Evolutionary conservation across 1,139 yeast genomes (phyloP).

Genomic region (Candida anutae): DNA sequence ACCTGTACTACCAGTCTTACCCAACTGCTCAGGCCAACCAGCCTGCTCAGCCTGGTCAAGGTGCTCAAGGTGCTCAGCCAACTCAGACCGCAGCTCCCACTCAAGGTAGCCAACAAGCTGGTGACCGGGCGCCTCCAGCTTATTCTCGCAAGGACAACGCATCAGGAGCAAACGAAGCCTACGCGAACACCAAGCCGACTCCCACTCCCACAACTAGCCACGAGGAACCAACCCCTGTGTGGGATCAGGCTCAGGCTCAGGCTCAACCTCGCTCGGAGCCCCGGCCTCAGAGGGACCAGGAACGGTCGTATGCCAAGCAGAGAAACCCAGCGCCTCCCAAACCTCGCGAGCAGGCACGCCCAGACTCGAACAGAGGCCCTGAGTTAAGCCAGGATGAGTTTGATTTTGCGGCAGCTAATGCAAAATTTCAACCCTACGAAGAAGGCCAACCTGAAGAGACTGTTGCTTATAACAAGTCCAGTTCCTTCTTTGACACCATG

Average conservation of each 20-base stretch:
- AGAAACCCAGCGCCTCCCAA: constrained; percentile 2
- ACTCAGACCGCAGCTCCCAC: constrained; percentile 12
- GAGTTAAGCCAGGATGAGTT: constrained; percentile 22
- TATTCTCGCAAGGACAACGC: constrained; percentile 1
- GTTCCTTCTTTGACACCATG: constrained; percentile 22
- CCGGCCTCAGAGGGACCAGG: no score
- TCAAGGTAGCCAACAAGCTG: constrained; percentile 2
- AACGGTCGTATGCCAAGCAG: no score
- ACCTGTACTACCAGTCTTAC: constrained; percentile 8
- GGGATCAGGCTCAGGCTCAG: constrained; percentile 3
- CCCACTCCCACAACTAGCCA: constrained; percentile 2
- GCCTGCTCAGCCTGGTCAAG: constrained; percentile 5
- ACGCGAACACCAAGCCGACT: constrained; percentile 3
- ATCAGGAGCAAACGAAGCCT: constrained; percentile 6
- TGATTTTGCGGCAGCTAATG: constrained; percentile 45
- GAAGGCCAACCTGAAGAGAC: constrained; percentile 21
- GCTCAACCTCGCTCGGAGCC: constrained; percentile 2
- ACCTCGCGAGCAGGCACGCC: constrained; percentile 8
- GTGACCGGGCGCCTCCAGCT: constrained; percentile 4
- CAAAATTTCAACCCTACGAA: constrained; percentile 31
- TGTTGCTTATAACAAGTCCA: constrained; percentile 13
- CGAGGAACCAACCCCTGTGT: constrained; percentile 2
- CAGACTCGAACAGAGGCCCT: constrained; percentile 27
- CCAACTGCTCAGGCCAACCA: constrained; percentile 7
- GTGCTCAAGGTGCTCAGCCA: constrained; percentile 16